These are phyloP conservation scores for Herpetospermum pedunculosum DNA, from an alignment of 306 rosid genomes.

Conservation along the genomic window DNA sequence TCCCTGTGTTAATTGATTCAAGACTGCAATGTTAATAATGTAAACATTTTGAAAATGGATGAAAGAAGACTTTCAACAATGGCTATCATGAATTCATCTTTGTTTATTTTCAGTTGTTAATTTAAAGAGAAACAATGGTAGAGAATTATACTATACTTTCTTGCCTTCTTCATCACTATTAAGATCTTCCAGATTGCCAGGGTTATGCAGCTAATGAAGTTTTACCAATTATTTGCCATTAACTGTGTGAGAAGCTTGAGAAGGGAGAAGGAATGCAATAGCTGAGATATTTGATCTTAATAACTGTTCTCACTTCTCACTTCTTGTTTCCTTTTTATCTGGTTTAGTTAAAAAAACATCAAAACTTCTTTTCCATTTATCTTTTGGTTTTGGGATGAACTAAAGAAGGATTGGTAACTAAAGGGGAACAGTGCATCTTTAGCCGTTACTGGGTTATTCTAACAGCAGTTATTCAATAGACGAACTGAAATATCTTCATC, in stretches of 20 bases:
- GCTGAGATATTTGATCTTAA: background rate
- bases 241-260: background rate
- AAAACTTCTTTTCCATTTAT: background rate
- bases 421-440: background rate
- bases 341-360: background rate
- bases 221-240: background rate
- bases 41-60: background rate
- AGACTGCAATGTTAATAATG: background rate
- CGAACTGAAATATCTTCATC: background rate
- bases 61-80: background rate
- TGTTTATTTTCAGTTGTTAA: background rate
- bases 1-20: background rate
- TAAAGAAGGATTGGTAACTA: background rate
- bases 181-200: background rate
- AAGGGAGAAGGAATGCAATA: background rate
- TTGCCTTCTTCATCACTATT: background rate
- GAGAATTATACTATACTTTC: background rate
- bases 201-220: slow-evolving; percentile 1
- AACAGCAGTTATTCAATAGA: background rate
- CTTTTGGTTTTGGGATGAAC: slow-evolving; percentile 6
- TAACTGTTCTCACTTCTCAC: background rate
- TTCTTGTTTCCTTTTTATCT: background rate
- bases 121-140: background rate
- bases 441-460: background rate
- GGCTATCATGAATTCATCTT: background rate